Percentiles rank a stretch among this genome's conserved stretches.
These are phyloP conservation scores for Aureobasidium sp. DNA, from an alignment of 2,329 filamentous ascomycete genomes.

Conservation along the genomic window DNA sequence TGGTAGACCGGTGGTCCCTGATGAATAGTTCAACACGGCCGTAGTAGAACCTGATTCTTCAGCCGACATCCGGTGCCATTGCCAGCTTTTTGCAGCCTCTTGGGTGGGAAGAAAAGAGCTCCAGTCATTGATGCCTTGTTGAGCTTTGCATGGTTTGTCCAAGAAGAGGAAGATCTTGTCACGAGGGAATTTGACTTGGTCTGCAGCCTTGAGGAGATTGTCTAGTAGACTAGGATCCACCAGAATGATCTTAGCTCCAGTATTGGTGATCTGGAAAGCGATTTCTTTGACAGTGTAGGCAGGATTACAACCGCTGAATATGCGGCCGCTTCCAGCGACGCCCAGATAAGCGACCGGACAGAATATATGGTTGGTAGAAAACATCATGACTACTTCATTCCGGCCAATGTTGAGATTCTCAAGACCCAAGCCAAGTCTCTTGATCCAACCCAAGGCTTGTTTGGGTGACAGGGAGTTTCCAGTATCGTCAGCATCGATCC, in stretches of 20 bases:
- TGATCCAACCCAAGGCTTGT: slow-evolving; percentile 46
- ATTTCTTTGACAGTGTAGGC: slow-evolving; percentile 46
- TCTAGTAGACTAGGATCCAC: slow-evolving; percentile 43
- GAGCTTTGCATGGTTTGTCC: slow-evolving; percentile 31
- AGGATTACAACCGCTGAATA: slow-evolving; percentile 53
- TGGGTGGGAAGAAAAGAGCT: slow-evolving; percentile 2
- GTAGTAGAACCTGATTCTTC: slow-evolving; percentile 28
- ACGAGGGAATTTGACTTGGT: slow-evolving; percentile 35
- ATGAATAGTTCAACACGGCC: slow-evolving; percentile 25
- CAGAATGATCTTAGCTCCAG: slow-evolving; percentile 44
- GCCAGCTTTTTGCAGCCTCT: slow-evolving; percentile 29
- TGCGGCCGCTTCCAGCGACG: slow-evolving; percentile 45
- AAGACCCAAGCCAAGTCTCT: slow-evolving; percentile 45
- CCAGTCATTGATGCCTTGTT: slow-evolving; percentile 20
- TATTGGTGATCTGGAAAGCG: slow-evolving; percentile 46
- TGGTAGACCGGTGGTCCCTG: slow-evolving; percentile 36
- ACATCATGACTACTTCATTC: slow-evolving; percentile 49
- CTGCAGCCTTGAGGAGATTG: slow-evolving; percentile 39
- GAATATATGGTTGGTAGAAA: slow-evolving; percentile 50
- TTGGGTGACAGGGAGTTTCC: slow-evolving; percentile 40
- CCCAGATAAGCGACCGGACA: slow-evolving; percentile 50
- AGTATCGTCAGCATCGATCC: slow-evolving; percentile 46
- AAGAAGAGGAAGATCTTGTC: slow-evolving; percentile 45
- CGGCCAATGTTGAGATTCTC: slow-evolving; percentile 39
- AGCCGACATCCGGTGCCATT: slow-evolving; percentile 35